Evolutionary conservation across 108 stramenopile species (phyloP).

Genomic region (Cylindrotheca closterium): DNA sequence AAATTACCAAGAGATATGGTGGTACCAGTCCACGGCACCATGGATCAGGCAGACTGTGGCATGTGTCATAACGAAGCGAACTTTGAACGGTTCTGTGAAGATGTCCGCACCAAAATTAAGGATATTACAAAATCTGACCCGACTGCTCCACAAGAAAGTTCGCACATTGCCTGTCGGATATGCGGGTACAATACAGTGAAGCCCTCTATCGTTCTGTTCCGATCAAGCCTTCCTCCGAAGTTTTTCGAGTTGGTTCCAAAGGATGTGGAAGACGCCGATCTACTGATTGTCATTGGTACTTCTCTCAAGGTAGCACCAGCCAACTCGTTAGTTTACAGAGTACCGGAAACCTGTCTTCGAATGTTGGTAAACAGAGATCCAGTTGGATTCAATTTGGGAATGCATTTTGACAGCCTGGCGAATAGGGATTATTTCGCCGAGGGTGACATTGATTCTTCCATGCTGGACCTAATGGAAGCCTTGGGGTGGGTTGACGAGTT

Average conservation of each 20-base stretch:
- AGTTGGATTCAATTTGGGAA: constrained; percentile 65
- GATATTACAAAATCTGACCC: constrained; percentile 67
- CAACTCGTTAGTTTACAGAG: constrained; percentile 67
- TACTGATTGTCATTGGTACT: constrained; percentile 77
- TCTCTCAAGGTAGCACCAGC: constrained; percentile 72
- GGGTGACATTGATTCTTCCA: constrained; percentile 54
- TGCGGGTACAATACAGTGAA: constrained; percentile 72
- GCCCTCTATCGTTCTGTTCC: constrained; percentile 85
- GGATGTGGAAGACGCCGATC: constrained; percentile 63
- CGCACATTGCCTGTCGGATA: constrained; percentile 57
- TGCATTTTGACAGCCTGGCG: constrained; percentile 46
- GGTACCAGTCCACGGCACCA: constrained; percentile 84
- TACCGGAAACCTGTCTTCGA: constrained; percentile 57
- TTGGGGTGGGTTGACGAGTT: constrained; percentile 64
- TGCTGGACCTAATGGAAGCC: constrained; percentile 52
- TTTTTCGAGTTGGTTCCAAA: constrained; percentile 62
- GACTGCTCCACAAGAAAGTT: constrained; percentile 62
- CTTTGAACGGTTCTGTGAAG: constrained; percentile 57
- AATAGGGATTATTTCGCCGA: constrained; percentile 53
- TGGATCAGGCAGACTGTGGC: constrained; percentile 83
- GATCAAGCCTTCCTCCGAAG: constrained; percentile 60
- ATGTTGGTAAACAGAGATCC: constrained; percentile 76
- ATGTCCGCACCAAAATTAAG: constrained; percentile 62
- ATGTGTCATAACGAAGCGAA: constrained; percentile 51
- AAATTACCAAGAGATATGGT: constrained; percentile 62